Evolutionary conservation across 306 rosid species (phyloP), one percentile per base, ranked within the genome.

Genomic region (Acacia confusa): DNA sequence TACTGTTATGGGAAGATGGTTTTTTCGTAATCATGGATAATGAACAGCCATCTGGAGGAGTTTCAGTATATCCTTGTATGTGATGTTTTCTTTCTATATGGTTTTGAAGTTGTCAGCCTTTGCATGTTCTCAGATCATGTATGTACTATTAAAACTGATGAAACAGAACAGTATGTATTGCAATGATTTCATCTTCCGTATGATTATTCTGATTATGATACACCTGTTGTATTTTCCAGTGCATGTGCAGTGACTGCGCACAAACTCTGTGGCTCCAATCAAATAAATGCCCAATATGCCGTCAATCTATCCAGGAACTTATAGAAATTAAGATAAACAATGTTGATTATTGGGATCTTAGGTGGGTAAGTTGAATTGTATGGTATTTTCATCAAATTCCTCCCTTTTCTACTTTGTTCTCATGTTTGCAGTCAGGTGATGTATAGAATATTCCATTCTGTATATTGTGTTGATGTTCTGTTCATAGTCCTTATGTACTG

Each of bases 191-290:
- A 28, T 58, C 41, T 22, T 24, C 78, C 63, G 70, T 55, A 76
- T 45, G 61, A 45, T 85, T 74, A 47, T 81, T 80, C 79, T 86
- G 27, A 50, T 74, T 58, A 28, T 28, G 15, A 5, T 63, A 28
- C 70, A 17, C 76, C 36, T 80, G 78, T 79, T 83, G 82, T 86
- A n/a, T 82, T 70, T 79, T 86, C 50, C 96, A 93, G 99, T 95
- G 98, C 77, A 88, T 93, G 98, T 95, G 99, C 90, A 78, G 93
- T 43, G 97, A 91, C n/a, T 93, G 96, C 87, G 99, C 99, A 44
- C 88, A 95, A 82, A 91, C 87, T 28, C 82, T 93, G 89, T 85
- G 88, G 79, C 78, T 83, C 78, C 98, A 93, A 79, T 88, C 97
- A 57, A 89, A 95, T 73, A 90, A 91, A 75, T 95, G 99, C 85